Evolutionary conservation across 2,329 filamentous ascomycete genomes (phyloP).

Genomic region (Salinomyces thailandicus): DNA sequence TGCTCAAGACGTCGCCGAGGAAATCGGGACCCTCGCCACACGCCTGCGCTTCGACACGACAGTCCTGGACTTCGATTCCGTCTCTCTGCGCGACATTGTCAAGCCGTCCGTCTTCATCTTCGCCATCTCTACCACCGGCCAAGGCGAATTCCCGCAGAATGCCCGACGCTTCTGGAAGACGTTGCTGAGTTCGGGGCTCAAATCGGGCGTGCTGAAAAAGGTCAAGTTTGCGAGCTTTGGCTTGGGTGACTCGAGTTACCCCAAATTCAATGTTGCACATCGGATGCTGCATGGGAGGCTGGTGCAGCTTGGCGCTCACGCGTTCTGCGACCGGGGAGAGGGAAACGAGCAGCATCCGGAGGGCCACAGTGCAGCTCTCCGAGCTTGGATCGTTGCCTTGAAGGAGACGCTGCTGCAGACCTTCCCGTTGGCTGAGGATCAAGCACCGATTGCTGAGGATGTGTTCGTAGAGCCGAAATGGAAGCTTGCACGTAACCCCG

Average conservation of each 20-base stretch:
- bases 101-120: constrained; percentile 56
- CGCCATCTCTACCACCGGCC: constrained; percentile 82
- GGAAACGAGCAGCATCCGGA: constrained; percentile 90
- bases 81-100: constrained; percentile 48
- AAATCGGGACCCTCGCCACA: constrained; percentile 64
- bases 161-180: constrained; percentile 73
- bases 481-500: constrained; percentile 42
- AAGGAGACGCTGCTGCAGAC: constrained; percentile 53
- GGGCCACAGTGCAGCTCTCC: constrained; percentile 48
- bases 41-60: constrained; percentile 67
- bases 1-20: constrained; percentile 79
- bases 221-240: constrained; percentile 79
- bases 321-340: constrained; percentile 70
- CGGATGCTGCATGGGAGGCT: constrained; percentile 79
- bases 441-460: constrained; percentile 62
- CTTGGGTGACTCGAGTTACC: constrained; percentile 87
- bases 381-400: constrained; percentile 43
- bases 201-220: constrained; percentile 55
- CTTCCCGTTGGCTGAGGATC: constrained; percentile 57
- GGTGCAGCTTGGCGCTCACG: constrained; percentile 67
- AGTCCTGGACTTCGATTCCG: constrained; percentile 65
- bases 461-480: constrained; percentile 68
- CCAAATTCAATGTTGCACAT: constrained; percentile 87
- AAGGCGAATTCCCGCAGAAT: constrained; percentile 86
- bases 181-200: constrained; percentile 67